Evolutionary conservation across 2,329 filamentous ascomycete species (phyloP), one percentile per base, ranked within the genome.

Genomic region (Stachybotrys elegans): DNA sequence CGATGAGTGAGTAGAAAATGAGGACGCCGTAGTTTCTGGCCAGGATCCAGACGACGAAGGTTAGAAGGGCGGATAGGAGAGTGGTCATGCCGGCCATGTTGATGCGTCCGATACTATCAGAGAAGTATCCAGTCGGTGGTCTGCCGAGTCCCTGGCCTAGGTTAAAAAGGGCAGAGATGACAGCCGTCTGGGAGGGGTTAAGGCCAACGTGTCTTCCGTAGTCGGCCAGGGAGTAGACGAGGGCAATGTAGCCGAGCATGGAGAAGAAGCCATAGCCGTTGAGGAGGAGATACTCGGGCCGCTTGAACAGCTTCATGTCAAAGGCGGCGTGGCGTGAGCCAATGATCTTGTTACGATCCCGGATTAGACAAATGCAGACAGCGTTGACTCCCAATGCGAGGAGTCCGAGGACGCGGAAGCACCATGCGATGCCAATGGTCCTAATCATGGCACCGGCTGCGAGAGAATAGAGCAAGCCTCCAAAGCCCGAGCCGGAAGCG

Each of bases 221-320:
- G 57, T 81, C 84, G 3, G 84, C 79, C 22, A 88, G 66, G 4
- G 78, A 83, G 61, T 87, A 88, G 21, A 88, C 70, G 6, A 87
- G 70, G 5, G 85, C 81, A 29, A 84, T 72, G 55, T 89, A 89
- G 7, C 36, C 36, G 5, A 88, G 66, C 61, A 88, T 76, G 43
- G 72, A 78, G 50, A 88, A 78, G 55, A 79, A 76, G 11, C 80
- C 79, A 71, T 80, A 89, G 9, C 62, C 68, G 40, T 84, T 58
- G 13, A 86, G 67, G 2, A 86, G 65, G 36, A 79, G 58, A 51
- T 81, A 86, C 52, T 85, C 76, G 0, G 66, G 54, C 9, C 72
- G 68, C 51, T 67, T 73, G 59, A 88, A 78, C 3, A 88, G 67
- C 11, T 58, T 60, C 42, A 70, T 65, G 56, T 85, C 78, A 53